Evolutionary conservation across 2,329 filamentous ascomycete species (phyloP).

Genomic region (Truncatella angustata): DNA sequence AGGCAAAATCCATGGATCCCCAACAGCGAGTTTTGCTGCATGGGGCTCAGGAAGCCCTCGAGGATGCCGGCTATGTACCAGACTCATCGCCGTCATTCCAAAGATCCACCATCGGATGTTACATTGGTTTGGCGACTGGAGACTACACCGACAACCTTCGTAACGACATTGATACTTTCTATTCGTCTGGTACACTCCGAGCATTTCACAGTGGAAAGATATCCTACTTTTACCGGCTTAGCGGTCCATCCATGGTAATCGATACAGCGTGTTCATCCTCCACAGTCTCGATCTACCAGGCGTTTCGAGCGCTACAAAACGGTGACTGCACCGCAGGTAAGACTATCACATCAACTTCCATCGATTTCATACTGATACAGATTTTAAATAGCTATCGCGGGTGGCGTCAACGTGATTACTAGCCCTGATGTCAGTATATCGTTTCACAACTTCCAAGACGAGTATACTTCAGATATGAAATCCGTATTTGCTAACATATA

Average conservation of each 20-base stretch:
- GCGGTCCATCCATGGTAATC: slow-evolving; percentile 30
- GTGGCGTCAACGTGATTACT: slow-evolving; percentile 38
- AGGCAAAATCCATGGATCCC: slow-evolving; percentile 26
- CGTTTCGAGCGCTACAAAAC: slow-evolving; percentile 26
- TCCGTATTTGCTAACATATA: slow-evolving; percentile 12
- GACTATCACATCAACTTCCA: too few species aligned
- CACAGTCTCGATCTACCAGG: slow-evolving; percentile 31
- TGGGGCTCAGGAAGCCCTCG: slow-evolving; percentile 17
- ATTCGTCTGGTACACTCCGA: slow-evolving; percentile 25
- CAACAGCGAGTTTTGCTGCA: slow-evolving; percentile 26
- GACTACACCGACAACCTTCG: slow-evolving; percentile 23
- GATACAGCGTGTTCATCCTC: slow-evolving; percentile 38
- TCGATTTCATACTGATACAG: too few species aligned
- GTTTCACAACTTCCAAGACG: slow-evolving; percentile 12
- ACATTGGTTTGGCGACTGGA: slow-evolving; percentile 19
- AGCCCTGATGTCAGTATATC: slow-evolving; percentile 12
- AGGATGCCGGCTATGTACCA: slow-evolving; percentile 17
- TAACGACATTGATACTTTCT: slow-evolving; percentile 24
- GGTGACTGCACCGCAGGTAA: slow-evolving; percentile 30
- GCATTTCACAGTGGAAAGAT: slow-evolving; percentile 32
- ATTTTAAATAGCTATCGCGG: slow-evolving; percentile 38
- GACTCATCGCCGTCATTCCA: slow-evolving; percentile 11
- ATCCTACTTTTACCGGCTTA: slow-evolving; percentile 34
- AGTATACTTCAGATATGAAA: slow-evolving; percentile 13
- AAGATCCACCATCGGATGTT: slow-evolving; percentile 23